Percentiles rank a stretch among this genome's conserved stretches.
phyloP scores from a whole-genome alignment of 176 grass and related monocot species.

The Zizania latifolia region DNA sequence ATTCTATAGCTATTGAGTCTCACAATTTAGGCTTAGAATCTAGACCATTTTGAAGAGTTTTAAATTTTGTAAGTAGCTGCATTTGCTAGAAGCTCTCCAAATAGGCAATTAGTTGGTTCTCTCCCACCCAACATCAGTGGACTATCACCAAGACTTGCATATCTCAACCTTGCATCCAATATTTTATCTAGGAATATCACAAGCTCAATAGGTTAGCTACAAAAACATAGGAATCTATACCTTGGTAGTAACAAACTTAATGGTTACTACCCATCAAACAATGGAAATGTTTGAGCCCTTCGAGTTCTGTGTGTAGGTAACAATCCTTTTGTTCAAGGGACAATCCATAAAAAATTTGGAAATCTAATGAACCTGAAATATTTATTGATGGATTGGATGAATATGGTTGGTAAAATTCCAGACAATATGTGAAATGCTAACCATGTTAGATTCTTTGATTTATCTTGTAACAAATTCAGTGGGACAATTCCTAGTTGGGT shows the following conservation, averaged over 20 bases:
- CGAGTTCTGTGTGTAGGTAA: background rate
- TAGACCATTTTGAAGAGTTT: slow-evolving; percentile 28
- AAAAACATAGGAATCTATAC: background rate
- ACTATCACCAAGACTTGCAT: background rate
- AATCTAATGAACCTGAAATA: slow-evolving; percentile 26
- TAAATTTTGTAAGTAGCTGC: too few relatives aligned
- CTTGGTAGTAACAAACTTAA: background rate
- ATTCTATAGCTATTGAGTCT: too few relatives aligned
- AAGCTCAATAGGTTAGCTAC: background rate
- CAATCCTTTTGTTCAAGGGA: slow-evolving; percentile 28
- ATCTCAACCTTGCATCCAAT: slow-evolving; percentile 19
- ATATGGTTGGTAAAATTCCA: slow-evolving; percentile 34
- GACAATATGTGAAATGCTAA: background rate
- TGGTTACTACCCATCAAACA: background rate
- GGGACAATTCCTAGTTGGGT: slow-evolving; percentile 1
- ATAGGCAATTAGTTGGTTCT: background rate
- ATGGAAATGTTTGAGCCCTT: slow-evolving; percentile 5
- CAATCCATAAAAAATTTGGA: slow-evolving; percentile 26
- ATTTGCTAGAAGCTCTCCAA: too few relatives aligned
- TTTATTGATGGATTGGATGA: slow-evolving; percentile 24
- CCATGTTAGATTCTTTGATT: slow-evolving; percentile 14
- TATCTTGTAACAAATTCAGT: slow-evolving; percentile 5
- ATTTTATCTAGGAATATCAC: background rate
- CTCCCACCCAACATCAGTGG: background rate
- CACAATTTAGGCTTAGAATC: too few relatives aligned